Evolutionary conservation across 345 rosid genomes (phyloP).

Genomic region (Populus davidiana): DNA sequence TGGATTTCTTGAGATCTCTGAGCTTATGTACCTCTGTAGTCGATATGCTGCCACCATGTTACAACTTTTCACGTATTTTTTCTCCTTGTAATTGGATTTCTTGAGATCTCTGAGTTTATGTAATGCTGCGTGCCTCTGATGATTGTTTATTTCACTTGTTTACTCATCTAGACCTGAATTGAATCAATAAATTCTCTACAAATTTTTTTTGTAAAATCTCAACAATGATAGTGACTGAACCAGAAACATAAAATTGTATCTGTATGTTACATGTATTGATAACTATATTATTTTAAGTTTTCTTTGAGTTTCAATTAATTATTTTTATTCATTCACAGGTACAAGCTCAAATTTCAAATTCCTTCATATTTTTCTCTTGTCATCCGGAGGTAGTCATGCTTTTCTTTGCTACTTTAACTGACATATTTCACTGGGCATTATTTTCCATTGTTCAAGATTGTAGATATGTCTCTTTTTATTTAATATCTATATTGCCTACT

Average conservation of each 20-base stretch:
- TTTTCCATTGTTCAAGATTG: background rate
- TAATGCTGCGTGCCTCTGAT: background rate
- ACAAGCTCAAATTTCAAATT: slow-evolving; percentile 84
- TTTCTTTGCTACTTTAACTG: background rate
- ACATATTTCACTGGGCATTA: background rate
- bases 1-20: too few species aligned
- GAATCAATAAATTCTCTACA: background rate
- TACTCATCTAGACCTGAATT: background rate
- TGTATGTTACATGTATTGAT: background rate
- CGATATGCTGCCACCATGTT: too few species aligned
- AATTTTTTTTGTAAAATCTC: background rate
- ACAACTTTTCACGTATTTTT: too few species aligned
- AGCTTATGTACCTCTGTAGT: background rate
- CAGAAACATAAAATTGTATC: background rate
- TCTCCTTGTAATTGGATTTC: too few species aligned
- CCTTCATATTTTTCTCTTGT: slow-evolving; percentile 96
- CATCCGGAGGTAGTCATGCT: slow-evolving; percentile 65
- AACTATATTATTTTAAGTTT: background rate
- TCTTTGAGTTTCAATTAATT: background rate
- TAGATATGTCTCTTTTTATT: background rate
- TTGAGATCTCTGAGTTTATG: background rate
- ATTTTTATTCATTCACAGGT: slow-evolving; percentile 56
- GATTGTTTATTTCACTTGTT: background rate
- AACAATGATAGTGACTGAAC: background rate
- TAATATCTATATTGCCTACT: slow-evolving; percentile 1